A percentile compares a stretch with the other conserved stretches of the same genome.
Conservation (phyloP, 345 rosid genomes). For the Arabis hirsuta region DNA sequence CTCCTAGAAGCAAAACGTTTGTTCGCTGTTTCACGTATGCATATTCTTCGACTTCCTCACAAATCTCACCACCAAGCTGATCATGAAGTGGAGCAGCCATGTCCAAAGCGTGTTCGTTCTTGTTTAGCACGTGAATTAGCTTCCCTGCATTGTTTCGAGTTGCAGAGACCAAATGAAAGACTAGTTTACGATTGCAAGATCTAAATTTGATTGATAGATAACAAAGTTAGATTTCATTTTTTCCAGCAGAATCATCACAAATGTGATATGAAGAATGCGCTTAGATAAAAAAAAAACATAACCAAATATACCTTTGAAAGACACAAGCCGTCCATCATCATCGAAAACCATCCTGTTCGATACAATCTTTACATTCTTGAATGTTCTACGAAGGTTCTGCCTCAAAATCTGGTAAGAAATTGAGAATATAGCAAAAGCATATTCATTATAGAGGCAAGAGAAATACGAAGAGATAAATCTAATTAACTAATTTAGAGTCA, state of each 20-base stretch:
- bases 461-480: background rate
- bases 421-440: conserved; percentile 17
- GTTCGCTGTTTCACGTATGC: conserved; percentile 66
- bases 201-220: background rate
- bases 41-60: conserved; percentile 46
- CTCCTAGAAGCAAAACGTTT: conserved; percentile 86
- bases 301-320: conserved; percentile 72
- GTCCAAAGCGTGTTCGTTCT: conserved; percentile 89
- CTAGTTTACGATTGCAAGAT: conserved; percentile 19
- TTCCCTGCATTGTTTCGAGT: conserved; percentile 53
- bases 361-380: conserved; percentile 74
- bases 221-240: background rate
- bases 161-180: background rate
- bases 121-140: conserved; percentile 80
- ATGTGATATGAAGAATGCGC: background rate
- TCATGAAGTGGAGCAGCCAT: conserved; percentile 86
- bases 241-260: background rate
- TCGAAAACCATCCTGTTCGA: conserved; percentile 83
- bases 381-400: conserved; percentile 76
- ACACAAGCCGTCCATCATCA: conserved; percentile 58
- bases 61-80: conserved; percentile 50
- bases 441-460: conserved; percentile 1
- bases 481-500: conserved; percentile 31
- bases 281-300: background rate
- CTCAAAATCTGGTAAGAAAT: conserved; percentile 64